These are phyloP conservation scores for Neocatenulostroma microsporum DNA, from an alignment of 2,329 filamentous ascomycete genomes.

Conservation along the genomic window DNA sequence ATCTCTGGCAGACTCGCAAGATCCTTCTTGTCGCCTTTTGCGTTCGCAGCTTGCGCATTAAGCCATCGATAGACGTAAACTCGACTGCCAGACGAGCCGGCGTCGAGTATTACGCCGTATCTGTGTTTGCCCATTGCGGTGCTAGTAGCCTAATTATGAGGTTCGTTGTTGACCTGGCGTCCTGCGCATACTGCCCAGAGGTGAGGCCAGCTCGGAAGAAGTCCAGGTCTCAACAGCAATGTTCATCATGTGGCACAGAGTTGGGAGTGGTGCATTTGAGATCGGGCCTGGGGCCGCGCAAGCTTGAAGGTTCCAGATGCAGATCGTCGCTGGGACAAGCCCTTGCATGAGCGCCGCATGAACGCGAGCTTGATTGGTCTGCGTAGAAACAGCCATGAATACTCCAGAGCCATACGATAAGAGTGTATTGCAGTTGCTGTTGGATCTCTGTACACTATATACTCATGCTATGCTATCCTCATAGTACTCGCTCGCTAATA, in stretches of 20 bases:
- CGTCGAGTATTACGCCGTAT: constrained; percentile 95
- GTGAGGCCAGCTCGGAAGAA: constrained; percentile 5
- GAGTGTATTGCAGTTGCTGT: too few species aligned
- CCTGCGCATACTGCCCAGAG: not conserved
- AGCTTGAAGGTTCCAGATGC: constrained; percentile 3
- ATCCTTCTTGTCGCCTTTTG: constrained; percentile 52
- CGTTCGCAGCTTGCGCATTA: constrained; percentile 60
- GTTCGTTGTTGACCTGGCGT: not conserved
- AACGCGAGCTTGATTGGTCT: too few species aligned
- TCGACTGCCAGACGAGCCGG: constrained; percentile 92
- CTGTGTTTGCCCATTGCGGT: constrained; percentile 28
- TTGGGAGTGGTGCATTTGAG: not conserved
- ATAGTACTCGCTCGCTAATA: too few species aligned
- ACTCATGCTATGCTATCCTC: too few species aligned
- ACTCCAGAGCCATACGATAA: too few species aligned
- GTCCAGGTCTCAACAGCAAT: not conserved
- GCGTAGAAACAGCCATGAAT: too few species aligned
- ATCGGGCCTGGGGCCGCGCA: not conserved
- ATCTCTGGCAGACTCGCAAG: constrained; percentile 67
- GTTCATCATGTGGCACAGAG: not conserved
- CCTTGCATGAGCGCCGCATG: too few species aligned
- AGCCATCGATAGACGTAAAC: constrained; percentile 93
- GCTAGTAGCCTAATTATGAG: not conserved
- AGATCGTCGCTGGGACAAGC: too few species aligned
- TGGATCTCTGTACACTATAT: too few species aligned